Evolutionary conservation across 108 stramenopile genomes (phyloP), one percentile per base, ranked within the genome.

Genomic region (Schizochytrium sp.): DNA sequence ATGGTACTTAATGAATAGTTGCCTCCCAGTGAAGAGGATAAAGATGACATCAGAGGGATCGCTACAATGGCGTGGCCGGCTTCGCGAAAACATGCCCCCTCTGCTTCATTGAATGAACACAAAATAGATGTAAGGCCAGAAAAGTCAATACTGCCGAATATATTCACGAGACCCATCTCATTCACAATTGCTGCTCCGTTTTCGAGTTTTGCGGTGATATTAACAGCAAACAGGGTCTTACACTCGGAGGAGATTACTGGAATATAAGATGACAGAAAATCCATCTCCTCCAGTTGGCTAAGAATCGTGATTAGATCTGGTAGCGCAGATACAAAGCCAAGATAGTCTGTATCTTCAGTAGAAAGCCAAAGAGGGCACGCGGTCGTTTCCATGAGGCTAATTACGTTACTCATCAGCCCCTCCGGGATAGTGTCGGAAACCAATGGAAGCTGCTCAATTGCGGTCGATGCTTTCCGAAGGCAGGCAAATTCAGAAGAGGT

Each of bases 141-240:
- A 83, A 83, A 83, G 76, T 83, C 76, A 55, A 83, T 17, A n/a
- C n/a, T n/a, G 3, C 50, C 76, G 76, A 13, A 5, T 13, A 83
- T 83, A 38, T 40, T 12, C 10, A 83, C n/a, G n/a, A 83, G 13
- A 10, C 76, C 53, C 50, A 55, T 17, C 53, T 49, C 76, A 10
- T 83, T 55, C n/a, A 53, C 53, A 5, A 83, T 5, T 7, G 76
- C 47, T 5, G 40, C 76, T 10, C 50, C 76, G 10, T 5, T 53
- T 28, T 83, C 50, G 5, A 83, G 76, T 28, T 83, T 83, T 10
- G 10, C 47, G 1, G 76, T 83, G 76, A 83, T 55, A 28, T 38
- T 55, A 5, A 47, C 76, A 7, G 50, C 76, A 49, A 83, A 83
- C 38, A 83, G 50, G 45, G 8, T 42, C 53, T 83, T 83, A 40